These are phyloP conservation scores for Fraxinus xanthoxyloides DNA, from an alignment of 305 asterid species.

Conservation along the genomic window DNA sequence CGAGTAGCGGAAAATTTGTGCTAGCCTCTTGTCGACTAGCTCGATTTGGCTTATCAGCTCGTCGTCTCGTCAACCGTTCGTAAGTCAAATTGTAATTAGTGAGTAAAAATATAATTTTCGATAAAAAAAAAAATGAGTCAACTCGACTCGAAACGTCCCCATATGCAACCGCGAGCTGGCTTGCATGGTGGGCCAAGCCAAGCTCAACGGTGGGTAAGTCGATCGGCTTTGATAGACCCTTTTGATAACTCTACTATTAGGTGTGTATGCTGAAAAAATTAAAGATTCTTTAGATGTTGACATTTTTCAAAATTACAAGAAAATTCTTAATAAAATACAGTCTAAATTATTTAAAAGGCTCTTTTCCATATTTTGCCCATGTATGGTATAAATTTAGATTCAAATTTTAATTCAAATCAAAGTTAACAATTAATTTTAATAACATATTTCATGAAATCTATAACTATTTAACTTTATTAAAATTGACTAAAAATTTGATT, in stretches of 20 bases:
- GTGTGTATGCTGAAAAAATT: constrained; percentile 31
- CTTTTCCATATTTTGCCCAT: constrained; percentile 20
- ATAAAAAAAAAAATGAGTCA: not conserved
- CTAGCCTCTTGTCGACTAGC: not conserved
- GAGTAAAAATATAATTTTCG: too few relatives aligned
- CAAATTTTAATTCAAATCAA: too few relatives aligned
- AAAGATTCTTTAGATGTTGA: constrained; percentile 49
- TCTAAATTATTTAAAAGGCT: constrained; percentile 21
- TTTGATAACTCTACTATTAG: constrained; percentile 28
- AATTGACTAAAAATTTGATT: too few relatives aligned
- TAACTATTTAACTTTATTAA: too few relatives aligned
- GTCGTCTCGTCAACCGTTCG: not conserved
- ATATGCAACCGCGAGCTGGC: not conserved
- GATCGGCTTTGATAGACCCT: not conserved
- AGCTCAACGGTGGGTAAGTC: not conserved
- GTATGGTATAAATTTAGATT: too few relatives aligned
- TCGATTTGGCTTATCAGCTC: not conserved
- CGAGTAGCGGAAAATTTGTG: not conserved
- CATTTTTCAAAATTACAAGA: constrained; percentile 15
- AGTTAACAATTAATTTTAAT: too few relatives aligned
- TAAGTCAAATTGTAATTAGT: not conserved
- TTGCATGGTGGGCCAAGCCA: not conserved
- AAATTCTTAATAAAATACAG: not conserved
- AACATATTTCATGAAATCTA: too few relatives aligned
- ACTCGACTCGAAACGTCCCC: not conserved